Conservation (phyloP, 2,329 filamentous ascomycete genomes). For the Trichoderma sp. region DNA sequence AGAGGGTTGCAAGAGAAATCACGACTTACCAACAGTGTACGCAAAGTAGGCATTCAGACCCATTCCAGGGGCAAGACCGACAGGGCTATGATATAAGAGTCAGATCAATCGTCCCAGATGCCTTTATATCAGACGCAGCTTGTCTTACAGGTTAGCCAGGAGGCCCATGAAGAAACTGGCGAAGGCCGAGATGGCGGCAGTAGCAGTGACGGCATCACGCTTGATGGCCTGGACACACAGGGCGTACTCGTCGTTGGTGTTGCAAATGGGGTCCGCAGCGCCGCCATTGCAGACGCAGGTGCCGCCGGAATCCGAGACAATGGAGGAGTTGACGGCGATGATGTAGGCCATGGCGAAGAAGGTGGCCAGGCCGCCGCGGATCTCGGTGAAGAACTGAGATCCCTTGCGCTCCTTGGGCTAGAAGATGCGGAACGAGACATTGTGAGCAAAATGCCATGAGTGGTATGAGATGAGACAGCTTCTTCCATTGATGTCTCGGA, state of each 20-base stretch:
- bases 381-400: conserved; percentile 77
- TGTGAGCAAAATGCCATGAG: not conserved
- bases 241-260: conserved; percentile 54
- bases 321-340: conserved; percentile 52
- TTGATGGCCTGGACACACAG: conserved; percentile 64
- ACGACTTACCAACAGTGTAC: conserved; percentile 52
- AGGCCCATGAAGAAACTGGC: conserved; percentile 81
- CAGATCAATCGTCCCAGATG: not conserved
- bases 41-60: conserved; percentile 84
- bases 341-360: conserved; percentile 65
- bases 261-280: conserved; percentile 51
- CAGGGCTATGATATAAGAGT: conserved; percentile 28
- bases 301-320: conserved; percentile 64
- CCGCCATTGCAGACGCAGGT: conserved; percentile 68
- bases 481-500: not conserved
- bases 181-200: conserved; percentile 76
- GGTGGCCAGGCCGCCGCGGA: conserved; percentile 78
- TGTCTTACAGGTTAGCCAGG: conserved; percentile 67
- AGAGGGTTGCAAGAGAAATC: not conserved
- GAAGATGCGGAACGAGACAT: not conserved
- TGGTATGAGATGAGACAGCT: not conserved
- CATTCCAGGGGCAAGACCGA: conserved; percentile 44
- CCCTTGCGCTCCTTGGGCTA: conserved; percentile 69
- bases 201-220: conserved; percentile 79
- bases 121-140: not conserved